Conservation (phyloP, 2,329 filamentous ascomycete genomes). For the Stachybotrys echinatus region DNA sequence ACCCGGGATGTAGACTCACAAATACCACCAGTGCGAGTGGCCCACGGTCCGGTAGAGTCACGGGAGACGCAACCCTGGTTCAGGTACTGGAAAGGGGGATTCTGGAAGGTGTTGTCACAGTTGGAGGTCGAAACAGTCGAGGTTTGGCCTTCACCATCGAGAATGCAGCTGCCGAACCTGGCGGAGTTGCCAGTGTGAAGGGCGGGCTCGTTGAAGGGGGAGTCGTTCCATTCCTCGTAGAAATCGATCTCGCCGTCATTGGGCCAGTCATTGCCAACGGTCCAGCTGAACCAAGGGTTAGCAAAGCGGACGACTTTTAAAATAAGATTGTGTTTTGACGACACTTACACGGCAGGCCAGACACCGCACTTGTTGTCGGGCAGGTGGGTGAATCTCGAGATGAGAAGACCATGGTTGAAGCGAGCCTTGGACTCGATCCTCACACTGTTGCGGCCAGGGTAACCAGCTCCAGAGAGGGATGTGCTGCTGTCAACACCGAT, state of each 20-base stretch:
- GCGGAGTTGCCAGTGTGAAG: conserved; percentile 43
- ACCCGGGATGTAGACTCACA: conserved; percentile 43
- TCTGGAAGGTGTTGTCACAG: conserved; percentile 34
- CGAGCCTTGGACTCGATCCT: conserved; percentile 57
- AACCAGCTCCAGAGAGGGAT: conserved; percentile 12
- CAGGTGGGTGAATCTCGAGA: conserved; percentile 66
- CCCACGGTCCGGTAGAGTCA: conserved; percentile 33
- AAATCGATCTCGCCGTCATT: conserved; percentile 61
- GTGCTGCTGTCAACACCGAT: conserved; percentile 31
- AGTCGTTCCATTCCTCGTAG: conserved; percentile 59
- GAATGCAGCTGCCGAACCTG: conserved; percentile 26
- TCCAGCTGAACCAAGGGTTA: conserved; percentile 32
- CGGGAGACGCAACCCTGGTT: conserved; percentile 35
- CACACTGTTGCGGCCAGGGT: conserved; percentile 48
- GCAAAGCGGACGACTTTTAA: background rate
- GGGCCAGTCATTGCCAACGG: conserved; percentile 52
- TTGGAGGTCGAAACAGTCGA: conserved; percentile 26
- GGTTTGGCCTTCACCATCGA: conserved; percentile 23
- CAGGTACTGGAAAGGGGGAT: conserved; percentile 22
- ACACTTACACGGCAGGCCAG: conserved; percentile 63
- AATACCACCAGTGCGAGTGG: conserved; percentile 29
- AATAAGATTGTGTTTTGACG: background rate
- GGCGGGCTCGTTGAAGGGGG: conserved; percentile 49
- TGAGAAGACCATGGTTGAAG: conserved; percentile 63
- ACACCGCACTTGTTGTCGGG: conserved; percentile 60